Conservation (phyloP, 768 basidiomycete species). For the Cyclocybe aegerita region DNA sequence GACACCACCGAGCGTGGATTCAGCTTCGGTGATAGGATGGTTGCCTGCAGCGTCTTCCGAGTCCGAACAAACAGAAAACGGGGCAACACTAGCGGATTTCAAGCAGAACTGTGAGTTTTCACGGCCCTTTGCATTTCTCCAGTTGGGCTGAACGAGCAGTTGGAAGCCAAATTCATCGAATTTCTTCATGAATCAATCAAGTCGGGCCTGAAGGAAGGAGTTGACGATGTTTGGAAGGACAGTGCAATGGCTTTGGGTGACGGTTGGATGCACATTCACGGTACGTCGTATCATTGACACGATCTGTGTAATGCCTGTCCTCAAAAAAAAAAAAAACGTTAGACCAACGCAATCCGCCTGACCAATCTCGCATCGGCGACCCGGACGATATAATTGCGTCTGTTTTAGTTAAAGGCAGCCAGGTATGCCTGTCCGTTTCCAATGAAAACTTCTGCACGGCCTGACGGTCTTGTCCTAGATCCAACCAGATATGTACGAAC, state of each 20-base stretch:
- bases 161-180: conserved; percentile 54
- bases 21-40: conserved; percentile 66
- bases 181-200: conserved; percentile 63
- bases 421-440: conserved; percentile 36
- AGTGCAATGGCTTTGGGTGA: conserved; percentile 62
- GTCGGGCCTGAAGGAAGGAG: conserved; percentile 49
- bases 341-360: conserved; percentile 78
- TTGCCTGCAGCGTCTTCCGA: conserved; percentile 48
- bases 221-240: conserved; percentile 66
- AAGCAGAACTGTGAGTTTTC: conserved; percentile 60
- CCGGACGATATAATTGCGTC: conserved; percentile 83
- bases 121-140: neutral
- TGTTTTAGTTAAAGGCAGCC: conserved; percentile 69
- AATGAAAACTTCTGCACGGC: neutral
- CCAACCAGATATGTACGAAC: conserved; percentile 68
- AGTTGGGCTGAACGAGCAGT: neutral
- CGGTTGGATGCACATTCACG: conserved; percentile 90
- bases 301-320: neutral
- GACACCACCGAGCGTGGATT: conserved; percentile 43
- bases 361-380: conserved; percentile 74
- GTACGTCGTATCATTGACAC: conserved; percentile 22
- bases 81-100: conserved; percentile 62
- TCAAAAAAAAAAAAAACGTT: neutral
- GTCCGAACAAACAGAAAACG: conserved; percentile 17
- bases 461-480: conserved; percentile 40